Evolutionary conservation across 1,284 basidiomycete genomes (phyloP).

Genomic region (Neolentinus lepideus): DNA sequence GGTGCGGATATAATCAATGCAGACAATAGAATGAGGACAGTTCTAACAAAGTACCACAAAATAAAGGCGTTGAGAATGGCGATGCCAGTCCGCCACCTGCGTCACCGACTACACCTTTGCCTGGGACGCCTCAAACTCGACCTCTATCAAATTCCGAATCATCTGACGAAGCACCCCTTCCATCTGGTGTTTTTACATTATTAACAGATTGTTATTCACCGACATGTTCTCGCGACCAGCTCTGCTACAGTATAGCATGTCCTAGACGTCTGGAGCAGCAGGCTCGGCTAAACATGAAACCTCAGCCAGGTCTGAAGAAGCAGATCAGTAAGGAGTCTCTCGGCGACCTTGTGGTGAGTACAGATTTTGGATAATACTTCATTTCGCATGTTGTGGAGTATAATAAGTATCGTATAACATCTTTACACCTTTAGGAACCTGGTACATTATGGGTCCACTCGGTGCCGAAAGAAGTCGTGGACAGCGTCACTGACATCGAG

Average conservation of each 20-base stretch:
- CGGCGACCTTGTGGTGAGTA: constrained; percentile 68
- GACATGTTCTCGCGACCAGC: constrained; percentile 87
- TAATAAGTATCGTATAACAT: constrained; percentile 7
- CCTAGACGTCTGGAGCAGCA: constrained; percentile 93
- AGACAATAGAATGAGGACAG: constrained; percentile 1
- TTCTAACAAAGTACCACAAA: constrained; percentile 9
- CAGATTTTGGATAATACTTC: constrained; percentile 7
- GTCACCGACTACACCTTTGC: constrained; percentile 25
- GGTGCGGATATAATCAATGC: constrained; percentile 9
- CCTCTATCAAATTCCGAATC: constrained; percentile 37
- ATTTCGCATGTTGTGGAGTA: constrained; percentile 4
- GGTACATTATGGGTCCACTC: constrained; percentile 97
- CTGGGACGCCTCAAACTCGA: constrained; percentile 17
- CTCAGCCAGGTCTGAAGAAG: constrained; percentile 81
- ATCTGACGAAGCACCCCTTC: constrained; percentile 67
- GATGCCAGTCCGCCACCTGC: constrained; percentile 31
- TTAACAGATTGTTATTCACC: constrained; percentile 98
- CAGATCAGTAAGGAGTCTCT: constrained; percentile 80
- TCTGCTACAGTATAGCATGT: constrained; percentile 98
- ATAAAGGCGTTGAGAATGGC: constrained; percentile 15
- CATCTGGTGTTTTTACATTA: constrained; percentile 94
- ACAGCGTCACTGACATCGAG: constrained; percentile 88
- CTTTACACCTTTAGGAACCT: constrained; percentile 50
- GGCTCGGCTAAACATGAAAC: constrained; percentile 87
- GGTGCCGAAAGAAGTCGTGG: constrained; percentile 90